phyloP scores from a whole-genome alignment of 2,329 filamentous ascomycete genomes.

The Diaporthe ilicicola region DNA sequence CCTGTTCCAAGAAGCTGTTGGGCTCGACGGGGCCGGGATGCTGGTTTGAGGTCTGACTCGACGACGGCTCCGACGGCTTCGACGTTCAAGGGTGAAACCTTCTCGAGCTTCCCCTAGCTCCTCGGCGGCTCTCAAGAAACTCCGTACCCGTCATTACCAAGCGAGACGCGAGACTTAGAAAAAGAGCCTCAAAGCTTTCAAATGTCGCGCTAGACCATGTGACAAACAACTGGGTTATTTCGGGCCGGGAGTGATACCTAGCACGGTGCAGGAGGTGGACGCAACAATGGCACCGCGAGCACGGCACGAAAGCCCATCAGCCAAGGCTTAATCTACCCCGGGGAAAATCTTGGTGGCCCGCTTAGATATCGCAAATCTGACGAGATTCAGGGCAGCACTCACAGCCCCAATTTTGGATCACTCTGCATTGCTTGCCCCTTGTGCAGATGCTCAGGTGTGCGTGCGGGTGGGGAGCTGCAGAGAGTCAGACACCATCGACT shows the following conservation, averaged over 20 bases:
- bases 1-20: neutral
- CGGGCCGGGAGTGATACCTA: neutral
- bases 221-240: neutral
- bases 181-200: neutral
- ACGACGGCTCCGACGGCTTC: neutral
- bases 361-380: constrained; percentile 24
- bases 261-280: constrained; percentile 3
- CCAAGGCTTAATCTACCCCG: neutral
- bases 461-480: constrained; percentile 25
- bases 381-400: constrained; percentile 29
- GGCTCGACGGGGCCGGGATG: constrained; percentile 2
- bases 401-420: constrained; percentile 30
- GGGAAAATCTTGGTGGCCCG: neutral
- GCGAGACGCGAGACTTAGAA: neutral
- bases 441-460: constrained; percentile 18
- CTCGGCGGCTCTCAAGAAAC: constrained; percentile 22
- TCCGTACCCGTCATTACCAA: neutral
- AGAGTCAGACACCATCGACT: constrained; percentile 12
- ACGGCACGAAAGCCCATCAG: neutral
- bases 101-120: constrained; percentile 20
- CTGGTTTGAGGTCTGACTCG: constrained; percentile 18
- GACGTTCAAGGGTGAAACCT: constrained; percentile 12
- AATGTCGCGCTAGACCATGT: neutral
- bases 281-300: neutral
- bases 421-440: constrained; percentile 3